Evolutionary conservation across 2,329 filamentous ascomycete genomes (phyloP).

Genomic region (Epichloe aotearoae): DNA sequence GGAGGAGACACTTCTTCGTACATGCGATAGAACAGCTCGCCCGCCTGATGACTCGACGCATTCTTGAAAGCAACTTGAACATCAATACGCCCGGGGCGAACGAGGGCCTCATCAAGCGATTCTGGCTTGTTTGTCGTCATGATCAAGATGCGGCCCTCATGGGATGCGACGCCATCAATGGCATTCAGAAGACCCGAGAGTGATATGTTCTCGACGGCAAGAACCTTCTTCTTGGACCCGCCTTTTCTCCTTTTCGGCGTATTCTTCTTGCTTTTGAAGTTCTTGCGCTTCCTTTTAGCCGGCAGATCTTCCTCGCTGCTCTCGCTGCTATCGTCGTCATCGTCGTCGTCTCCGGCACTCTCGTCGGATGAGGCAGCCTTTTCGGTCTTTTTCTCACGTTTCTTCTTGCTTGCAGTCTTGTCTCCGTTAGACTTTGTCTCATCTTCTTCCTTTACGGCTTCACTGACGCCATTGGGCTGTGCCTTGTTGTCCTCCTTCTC

Average conservation of each 20-base stretch:
- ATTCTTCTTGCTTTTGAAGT: slow-evolving; percentile 1
- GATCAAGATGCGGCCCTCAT: slow-evolving; percentile 66
- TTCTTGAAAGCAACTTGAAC: slow-evolving; percentile 52
- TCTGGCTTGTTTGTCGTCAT: slow-evolving; percentile 74
- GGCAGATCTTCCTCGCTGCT: slow-evolving; percentile 13
- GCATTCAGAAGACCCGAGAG: slow-evolving; percentile 71
- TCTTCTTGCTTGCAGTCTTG: slow-evolving; percentile 8
- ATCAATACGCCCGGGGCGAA: slow-evolving; percentile 62
- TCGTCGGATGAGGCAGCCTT: slow-evolving; percentile 8
- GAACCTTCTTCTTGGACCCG: slow-evolving; percentile 8
- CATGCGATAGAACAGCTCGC: slow-evolving; percentile 48
- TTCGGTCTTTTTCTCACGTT: slow-evolving; percentile 16
- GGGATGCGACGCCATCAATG: slow-evolving; percentile 69
- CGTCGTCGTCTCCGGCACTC: not conserved
- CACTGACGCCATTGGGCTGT: slow-evolving; percentile 20
- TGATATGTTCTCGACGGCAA: slow-evolving; percentile 40
- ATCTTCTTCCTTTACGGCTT: slow-evolving; percentile 22
- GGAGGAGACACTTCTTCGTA: slow-evolving; percentile 27
- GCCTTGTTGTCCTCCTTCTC: slow-evolving; percentile 10
- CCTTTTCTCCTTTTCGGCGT: slow-evolving; percentile 7
- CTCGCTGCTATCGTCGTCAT: slow-evolving; percentile 12
- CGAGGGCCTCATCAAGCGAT: slow-evolving; percentile 57
- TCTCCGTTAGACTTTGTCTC: slow-evolving; percentile 11
- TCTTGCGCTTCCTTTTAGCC: slow-evolving; percentile 9
- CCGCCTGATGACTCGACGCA: slow-evolving; percentile 39